Conservation (phyloP, 805 yeast species). For the Cyberlindnera samutprakarnensis region DNA sequence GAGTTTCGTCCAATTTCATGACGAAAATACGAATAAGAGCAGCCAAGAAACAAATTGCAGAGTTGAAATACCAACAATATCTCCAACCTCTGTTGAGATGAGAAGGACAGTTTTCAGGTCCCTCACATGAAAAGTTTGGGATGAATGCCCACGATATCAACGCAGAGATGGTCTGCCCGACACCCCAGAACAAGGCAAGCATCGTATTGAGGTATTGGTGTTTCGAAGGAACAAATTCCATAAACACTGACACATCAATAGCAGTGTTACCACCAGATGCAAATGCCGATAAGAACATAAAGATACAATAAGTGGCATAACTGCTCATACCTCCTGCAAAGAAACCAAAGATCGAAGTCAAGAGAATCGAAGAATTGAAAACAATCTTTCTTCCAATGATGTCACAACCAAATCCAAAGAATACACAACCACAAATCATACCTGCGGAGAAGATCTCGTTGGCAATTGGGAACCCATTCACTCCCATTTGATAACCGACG, state of each 20-base stretch:
- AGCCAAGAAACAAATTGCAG: conserved; percentile 40
- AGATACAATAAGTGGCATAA: conserved; percentile 40
- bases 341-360: conserved; percentile 39
- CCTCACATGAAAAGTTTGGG: conserved; percentile 37
- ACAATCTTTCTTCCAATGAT: conserved; percentile 43
- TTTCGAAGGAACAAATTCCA: conserved; percentile 41
- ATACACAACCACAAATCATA: conserved; percentile 37
- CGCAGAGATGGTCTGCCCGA: conserved; percentile 46
- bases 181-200: conserved; percentile 51
- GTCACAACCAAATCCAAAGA: conserved; percentile 47
- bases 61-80: conserved; percentile 44
- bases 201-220: conserved; percentile 42
- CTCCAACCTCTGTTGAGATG: conserved; percentile 51
- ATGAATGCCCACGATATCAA: conserved; percentile 47
- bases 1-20: conserved; percentile 41
- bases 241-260: conserved; percentile 40
- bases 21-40: conserved; percentile 39
- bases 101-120: conserved; percentile 35
- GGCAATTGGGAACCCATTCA: conserved; percentile 33
- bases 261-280: conserved; percentile 49
- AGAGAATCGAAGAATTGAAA: conserved; percentile 39
- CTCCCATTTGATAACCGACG: conserved; percentile 36
- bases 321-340: conserved; percentile 40
- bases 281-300: conserved; percentile 35
- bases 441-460: conserved; percentile 42